These are phyloP conservation scores for Apophysomyces sp. DNA, from an alignment of 371 early-diverging fungal species.

Conservation along the genomic window DNA sequence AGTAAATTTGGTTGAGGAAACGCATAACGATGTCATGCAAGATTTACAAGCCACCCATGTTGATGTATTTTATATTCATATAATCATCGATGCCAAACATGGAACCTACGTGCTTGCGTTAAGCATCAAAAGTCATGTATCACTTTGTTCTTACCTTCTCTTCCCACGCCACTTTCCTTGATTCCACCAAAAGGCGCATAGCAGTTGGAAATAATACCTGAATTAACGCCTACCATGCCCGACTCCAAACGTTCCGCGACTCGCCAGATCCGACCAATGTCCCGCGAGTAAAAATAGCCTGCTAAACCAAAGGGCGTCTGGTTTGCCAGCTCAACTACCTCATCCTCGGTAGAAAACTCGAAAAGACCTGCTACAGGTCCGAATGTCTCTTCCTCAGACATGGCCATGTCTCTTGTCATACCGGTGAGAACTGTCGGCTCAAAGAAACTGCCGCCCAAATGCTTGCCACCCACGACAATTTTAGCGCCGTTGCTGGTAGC, in stretches of 20 bases:
- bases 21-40: no score
- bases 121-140: not conserved
- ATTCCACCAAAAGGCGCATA: slow-evolving; percentile 83
- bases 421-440: slow-evolving; percentile 71
- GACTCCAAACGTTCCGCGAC: slow-evolving; percentile 80
- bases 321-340: slow-evolving; percentile 77
- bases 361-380: slow-evolving; percentile 79
- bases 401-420: slow-evolving; percentile 59
- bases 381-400: slow-evolving; percentile 76
- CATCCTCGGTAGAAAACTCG: slow-evolving; percentile 66
- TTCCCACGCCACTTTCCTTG: slow-evolving; percentile 82
- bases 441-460: slow-evolving; percentile 62
- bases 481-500: slow-evolving; percentile 70
- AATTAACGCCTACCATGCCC: slow-evolving; percentile 93
- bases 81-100: slow-evolving; percentile 71
- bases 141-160: slow-evolving; percentile 60
- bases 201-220: slow-evolving; percentile 62
- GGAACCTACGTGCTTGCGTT: slow-evolving; percentile 25
- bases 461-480: slow-evolving; percentile 58
- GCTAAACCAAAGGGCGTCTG: slow-evolving; percentile 76
- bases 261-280: slow-evolving; percentile 73
- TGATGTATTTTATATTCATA: slow-evolving; percentile 60
- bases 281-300: slow-evolving; percentile 80
- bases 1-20: no score
- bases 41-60: slow-evolving; percentile 37